Evolutionary conservation across 495 filamentous ascomycete genomes (phyloP), one percentile per base, ranked within the genome.

Genomic region (Tetracladium setigerum): DNA sequence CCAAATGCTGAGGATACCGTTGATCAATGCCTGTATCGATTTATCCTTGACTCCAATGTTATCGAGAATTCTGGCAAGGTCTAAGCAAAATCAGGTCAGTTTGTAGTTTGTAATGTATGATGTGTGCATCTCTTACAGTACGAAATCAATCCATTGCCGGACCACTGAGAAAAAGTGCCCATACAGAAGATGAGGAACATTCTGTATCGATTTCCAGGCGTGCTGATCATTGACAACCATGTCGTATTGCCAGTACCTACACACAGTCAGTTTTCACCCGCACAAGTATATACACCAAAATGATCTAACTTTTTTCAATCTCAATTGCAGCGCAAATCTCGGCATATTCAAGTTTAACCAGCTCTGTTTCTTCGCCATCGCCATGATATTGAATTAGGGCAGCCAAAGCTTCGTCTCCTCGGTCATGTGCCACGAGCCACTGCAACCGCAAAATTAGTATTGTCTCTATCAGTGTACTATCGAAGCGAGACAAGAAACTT

Each of bases 381-480:
- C 78, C 72, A 56, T 82, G 79, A 62, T 71, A 72, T 38, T 67
- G 67, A 51, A 74, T 72, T 0, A 84, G 71, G 46, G 79, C 75
- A 0, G 49, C 15, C 31, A 81, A 72, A 6, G 83, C 82, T 59
- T 82, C 58, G 10, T 86, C 82, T 47, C 74, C 67, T 45, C 73
- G 71, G 60, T 83, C 83, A 52, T 81, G 80, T 49, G 75, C 71
- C 50, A 86, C 79, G 17, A 84, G 67, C 65, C 62, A 86, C 52
- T 79, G 70, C 11, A 79, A 79, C 75, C n/a, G 74, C 73, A 1
- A 52, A 47, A n/a, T n/a, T n/a, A n/a, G 31, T n/a, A n/a, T n/a
- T n/a, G n/a, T n/a, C n/a, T n/a, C n/a, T n/a, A n/a, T n/a, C n/a
- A n/a, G n/a, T 58, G 64, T n/a, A 43, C 44, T 34, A 16, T 32